Base-by-base conservation (phyloP, 306 rosid species). In the Rosa rugosa region DNA sequence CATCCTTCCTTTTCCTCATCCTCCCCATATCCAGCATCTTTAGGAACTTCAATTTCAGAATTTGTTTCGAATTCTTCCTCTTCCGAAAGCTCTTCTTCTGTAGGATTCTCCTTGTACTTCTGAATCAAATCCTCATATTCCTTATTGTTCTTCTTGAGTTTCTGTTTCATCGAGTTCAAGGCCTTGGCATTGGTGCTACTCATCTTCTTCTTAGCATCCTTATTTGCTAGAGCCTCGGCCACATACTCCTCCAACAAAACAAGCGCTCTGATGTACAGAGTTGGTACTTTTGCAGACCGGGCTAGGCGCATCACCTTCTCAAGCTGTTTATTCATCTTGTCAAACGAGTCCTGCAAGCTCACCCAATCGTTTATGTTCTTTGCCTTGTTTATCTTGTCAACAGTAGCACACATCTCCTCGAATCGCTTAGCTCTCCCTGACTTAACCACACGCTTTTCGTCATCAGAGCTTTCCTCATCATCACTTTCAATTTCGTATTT, bases 281-380 rank as follows among this genome's bases (percentile, higher is more conserved):
- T 78, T 10, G 98, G 98, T 2, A 84, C 89, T 88, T 89, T 91
- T 14, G 78, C 88, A 12, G 90, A 83, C 81, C 89, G 92, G 0
- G 85, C 83, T 22, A 91, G 83, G 46, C 94, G 91, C 93, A 88
- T 84, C 50, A 93, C 96, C 77, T 91, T 93, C 87, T 93, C 96
- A 6, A 93, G 91, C 72, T 93, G 96, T 44, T 93, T 91, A 76
- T 86, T 88, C 59, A 93, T 84, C 83, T 91, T 89, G 75, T 93
- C 98, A 85, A 93, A 93, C 46, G 87, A 85, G 81, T 93, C 98
- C 50, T 89, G 96, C 81, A 93, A 74, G 83, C 93, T 88, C 18
- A 89, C 98, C 98, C 97, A 93, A 34, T 93, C 96, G 54, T 93
- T 93, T 31, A 93, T 93, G 77, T 91, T 89, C 86, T 88, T 89